Evolutionary conservation across 106 monocot genomes (phyloP), one percentile per base, ranked within the genome.

Genomic region (Narthecium ossifragum): DNA sequence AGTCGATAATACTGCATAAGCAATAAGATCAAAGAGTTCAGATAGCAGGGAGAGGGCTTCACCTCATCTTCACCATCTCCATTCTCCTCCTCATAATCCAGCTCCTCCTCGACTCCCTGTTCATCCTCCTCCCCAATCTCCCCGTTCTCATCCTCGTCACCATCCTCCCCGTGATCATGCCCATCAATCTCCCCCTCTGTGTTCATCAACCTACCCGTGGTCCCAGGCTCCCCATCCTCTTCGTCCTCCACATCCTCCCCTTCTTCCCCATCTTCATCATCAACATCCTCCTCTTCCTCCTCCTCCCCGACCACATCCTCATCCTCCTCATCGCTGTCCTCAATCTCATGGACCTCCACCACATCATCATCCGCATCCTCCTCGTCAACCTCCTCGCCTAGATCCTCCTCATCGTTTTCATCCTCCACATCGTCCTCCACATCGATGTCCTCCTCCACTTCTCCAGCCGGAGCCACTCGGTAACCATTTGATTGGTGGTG

Each of bases 41-140:
- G n/a, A 8, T 24, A 21, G 39, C 14, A 50, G n/a, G 34, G 53
- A 41, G 30, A 26, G n/a, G 26, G 74, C 53, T 68, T 66, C 73
- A 90, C 90, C 90, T 92, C 88, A 70, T 89, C 92, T 43, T 85
- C 80, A 2, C 54, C 85, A 33, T 82, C 80, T 32, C 71, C 82
- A 24, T 83, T 75, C 7, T 60, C 84, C 6, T 73, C 75, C 26
- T 73, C 79, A 23, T 27, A 59, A 15, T 76, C 71, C 27, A 54
- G 25, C 15, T 70, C 81, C 7, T 78, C 73, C 51, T 70, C 77
- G 10, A 75, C 34, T 32, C 47, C 80, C 15, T 63, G 65, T 2
- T 73, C 82, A 68, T 82, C 85, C 39, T 80, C 80, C 64, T 76
- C 80, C 4, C 80, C 88, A 31, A 80, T 71, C 34, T 80, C 88